phyloP scores from a whole-genome alignment of 2,329 filamentous ascomycete genomes.

The Alternaria sp. region DNA sequence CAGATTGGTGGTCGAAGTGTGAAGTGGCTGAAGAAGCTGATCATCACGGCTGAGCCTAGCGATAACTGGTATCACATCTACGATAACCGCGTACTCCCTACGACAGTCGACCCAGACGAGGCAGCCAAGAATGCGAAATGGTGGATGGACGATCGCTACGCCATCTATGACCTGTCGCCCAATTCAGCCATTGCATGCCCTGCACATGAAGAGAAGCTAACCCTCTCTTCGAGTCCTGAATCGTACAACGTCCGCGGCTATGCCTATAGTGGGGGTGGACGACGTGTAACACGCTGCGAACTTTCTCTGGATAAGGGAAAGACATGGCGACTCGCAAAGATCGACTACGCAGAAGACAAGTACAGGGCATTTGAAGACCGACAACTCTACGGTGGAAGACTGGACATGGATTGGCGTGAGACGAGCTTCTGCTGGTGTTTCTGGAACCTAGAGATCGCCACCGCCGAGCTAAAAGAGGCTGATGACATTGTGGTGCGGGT shows the following conservation, averaged over 20 bases:
- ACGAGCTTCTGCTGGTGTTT: conserved; percentile 92
- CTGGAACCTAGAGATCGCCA: conserved; percentile 77
- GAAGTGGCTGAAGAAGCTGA: conserved; percentile 88
- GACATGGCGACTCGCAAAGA: conserved; percentile 78
- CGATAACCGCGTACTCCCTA: conserved; percentile 90
- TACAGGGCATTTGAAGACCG: conserved; percentile 74
- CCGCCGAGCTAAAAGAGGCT: conserved; percentile 68
- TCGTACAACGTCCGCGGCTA: conserved; percentile 79
- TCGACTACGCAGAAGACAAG: conserved; percentile 85
- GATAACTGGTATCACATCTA: conserved; percentile 97
- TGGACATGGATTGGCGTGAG: conserved; percentile 86
- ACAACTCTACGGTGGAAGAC: conserved; percentile 75
- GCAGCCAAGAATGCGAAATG: conserved; percentile 76
- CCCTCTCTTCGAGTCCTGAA: conserved; percentile 57
- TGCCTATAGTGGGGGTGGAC: conserved; percentile 88
- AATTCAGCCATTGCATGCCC: conserved; percentile 86
- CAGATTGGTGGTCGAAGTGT: conserved; percentile 93
- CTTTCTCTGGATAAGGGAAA: conserved; percentile 84
- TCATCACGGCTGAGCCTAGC: conserved; percentile 79
- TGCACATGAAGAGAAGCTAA: conserved; percentile 75
- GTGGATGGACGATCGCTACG: conserved; percentile 91
- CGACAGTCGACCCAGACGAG: conserved; percentile 83
- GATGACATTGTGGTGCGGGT: conserved; percentile 81
- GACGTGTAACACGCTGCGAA: conserved; percentile 82
- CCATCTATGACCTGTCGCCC: conserved; percentile 89